Percentiles rank a stretch among this genome's conserved stretches.
Evolutionary conservation across 805 yeast species (phyloP).

Genomic region (Barnettozyma sucrosica): DNA sequence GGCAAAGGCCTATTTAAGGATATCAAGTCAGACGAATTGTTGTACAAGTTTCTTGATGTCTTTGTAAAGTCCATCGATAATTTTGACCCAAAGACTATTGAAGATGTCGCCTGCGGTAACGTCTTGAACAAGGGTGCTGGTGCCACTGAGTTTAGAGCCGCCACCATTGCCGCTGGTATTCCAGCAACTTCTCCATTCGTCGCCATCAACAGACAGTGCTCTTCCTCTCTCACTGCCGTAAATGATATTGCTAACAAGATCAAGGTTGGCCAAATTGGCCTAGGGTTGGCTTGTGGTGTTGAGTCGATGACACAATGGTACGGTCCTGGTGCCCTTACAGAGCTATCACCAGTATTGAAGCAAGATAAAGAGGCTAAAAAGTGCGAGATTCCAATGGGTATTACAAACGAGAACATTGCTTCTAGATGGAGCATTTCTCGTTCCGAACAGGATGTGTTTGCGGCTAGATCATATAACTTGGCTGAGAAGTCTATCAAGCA

Average conservation of each 20-base stretch:
- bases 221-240: slow-evolving; percentile 88
- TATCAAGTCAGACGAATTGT: slow-evolving; percentile 71
- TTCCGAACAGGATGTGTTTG: slow-evolving; percentile 77
- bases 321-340: slow-evolving; percentile 72
- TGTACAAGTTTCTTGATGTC: slow-evolving; percentile 57
- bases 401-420: slow-evolving; percentile 90
- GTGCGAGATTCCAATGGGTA: slow-evolving; percentile 94
- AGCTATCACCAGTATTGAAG: slow-evolving; percentile 45
- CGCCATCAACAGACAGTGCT: slow-evolving; percentile 90
- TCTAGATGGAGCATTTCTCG: slow-evolving; percentile 58
- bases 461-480: slow-evolving; percentile 79
- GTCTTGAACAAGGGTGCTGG: slow-evolving; percentile 92
- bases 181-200: slow-evolving; percentile 75
- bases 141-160: slow-evolving; percentile 91
- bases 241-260: slow-evolving; percentile 89
- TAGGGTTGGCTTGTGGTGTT: slow-evolving; percentile 90
- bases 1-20: slow-evolving; percentile 85
- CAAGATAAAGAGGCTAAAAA: slow-evolving; percentile 47
- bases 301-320: slow-evolving; percentile 91
- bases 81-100: slow-evolving; percentile 54
- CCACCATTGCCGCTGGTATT: slow-evolving; percentile 83
- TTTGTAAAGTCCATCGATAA: slow-evolving; percentile 46
- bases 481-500: slow-evolving; percentile 67
- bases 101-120: slow-evolving; percentile 86
- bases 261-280: slow-evolving; percentile 76